Conservation (phyloP, 768 basidiomycete genomes). For the Glaciozyma antarctica region DNA sequence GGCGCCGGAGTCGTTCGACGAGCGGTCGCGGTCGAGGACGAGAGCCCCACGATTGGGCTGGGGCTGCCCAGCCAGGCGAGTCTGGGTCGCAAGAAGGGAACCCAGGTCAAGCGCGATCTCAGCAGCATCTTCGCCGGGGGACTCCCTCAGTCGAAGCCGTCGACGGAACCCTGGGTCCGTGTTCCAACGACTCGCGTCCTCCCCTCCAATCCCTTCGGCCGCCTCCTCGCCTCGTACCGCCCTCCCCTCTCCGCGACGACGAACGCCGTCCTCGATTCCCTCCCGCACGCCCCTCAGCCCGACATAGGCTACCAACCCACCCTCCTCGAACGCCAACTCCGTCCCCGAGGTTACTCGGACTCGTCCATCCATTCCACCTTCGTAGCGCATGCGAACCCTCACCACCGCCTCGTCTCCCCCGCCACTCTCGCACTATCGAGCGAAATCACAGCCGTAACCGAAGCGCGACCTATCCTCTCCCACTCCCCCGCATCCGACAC, state of each 20-base stretch:
- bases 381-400: slow-evolving; percentile 28
- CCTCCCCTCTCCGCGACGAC: slow-evolving; percentile 53
- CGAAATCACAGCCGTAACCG: slow-evolving; percentile 5
- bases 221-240: slow-evolving; percentile 18
- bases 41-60: not conserved
- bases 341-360: slow-evolving; percentile 75
- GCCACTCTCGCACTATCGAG: slow-evolving; percentile 42
- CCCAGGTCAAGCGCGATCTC: slow-evolving; percentile 40
- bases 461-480: not conserved
- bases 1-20: slow-evolving; percentile 43
- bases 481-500: not conserved
- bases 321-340: slow-evolving; percentile 58
- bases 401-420: slow-evolving; percentile 37
- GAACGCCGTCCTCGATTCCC: slow-evolving; percentile 65
- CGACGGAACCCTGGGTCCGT: slow-evolving; percentile 62
- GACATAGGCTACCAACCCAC: slow-evolving; percentile 44
- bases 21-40: slow-evolving; percentile 6
- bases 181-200: slow-evolving; percentile 42
- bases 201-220: slow-evolving; percentile 15
- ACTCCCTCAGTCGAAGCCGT: slow-evolving; percentile 41
- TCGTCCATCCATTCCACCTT: slow-evolving; percentile 86
- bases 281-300: slow-evolving; percentile 38
- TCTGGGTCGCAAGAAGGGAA: not conserved
- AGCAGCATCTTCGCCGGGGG: slow-evolving; percentile 89
- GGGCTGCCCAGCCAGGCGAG: not conserved